Evolutionary conservation across 345 rosid species (phyloP), one percentile per base, ranked within the genome.

Genomic region (Acer yangbiense): DNA sequence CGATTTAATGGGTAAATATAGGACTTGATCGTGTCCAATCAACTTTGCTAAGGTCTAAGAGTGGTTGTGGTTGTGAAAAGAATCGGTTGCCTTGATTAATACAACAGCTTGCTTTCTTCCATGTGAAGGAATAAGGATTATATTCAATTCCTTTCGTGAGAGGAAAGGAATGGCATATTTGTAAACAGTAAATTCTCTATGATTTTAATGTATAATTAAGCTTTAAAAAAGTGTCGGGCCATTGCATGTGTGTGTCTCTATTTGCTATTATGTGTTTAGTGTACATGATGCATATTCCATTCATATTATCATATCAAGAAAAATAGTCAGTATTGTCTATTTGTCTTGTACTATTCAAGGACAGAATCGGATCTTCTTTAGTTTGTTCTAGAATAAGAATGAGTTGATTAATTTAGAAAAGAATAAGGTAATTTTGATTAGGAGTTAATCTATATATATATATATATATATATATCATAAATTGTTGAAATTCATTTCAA

Each of bases 191-290:
- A 58, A 18, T 17, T 58, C 21, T 43, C 54, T 58, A 21, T 39
- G 35, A 23, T 60, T 60, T 46, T 20, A 11, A 60, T 60, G 65
- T 68, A 41, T 43, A 10, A 68, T 55, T 41, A 6, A 43, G 16
- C 77, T 74, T 74, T 46, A 23, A 9, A 17, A 74, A 63, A 74
- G 60, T 18, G 21, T 73, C 9, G 57, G 65, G 9, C 23, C 39
- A 25, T 41, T 60, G 68, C 76, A 20, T 71, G 13, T 6, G 8
- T 9, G 12, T 71, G 50, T 32, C 32, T 65, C 55, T 35, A 57
- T 57, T 57, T 57, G 62, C 18, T n/a, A 13, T 57, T 57, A 57
- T 57, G 5, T 57, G 62, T 57, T 9, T 54, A 54, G 4, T 32
- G 5, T 32, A 35, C 39, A 35, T 35, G 39, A 35, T 35, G 39